A percentile compares a stretch with the other conserved stretches of the same genome.
These are phyloP conservation scores for Macrolepiota dolichaula DNA, from an alignment of 768 basidiomycete species.

Conservation along the genomic window DNA sequence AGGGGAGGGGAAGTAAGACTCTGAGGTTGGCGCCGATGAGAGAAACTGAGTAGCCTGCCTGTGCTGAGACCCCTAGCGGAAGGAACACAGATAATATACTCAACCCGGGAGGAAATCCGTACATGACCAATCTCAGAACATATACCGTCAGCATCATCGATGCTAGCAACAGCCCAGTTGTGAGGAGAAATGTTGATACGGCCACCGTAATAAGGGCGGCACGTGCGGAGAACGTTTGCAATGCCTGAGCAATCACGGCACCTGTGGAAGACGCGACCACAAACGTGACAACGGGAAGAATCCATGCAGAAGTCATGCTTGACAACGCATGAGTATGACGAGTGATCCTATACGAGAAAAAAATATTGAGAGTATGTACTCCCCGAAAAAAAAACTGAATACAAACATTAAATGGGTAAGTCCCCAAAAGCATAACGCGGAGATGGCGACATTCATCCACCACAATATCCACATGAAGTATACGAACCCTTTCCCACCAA, in stretches of 20 bases:
- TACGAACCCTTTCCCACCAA: conserved; percentile 52
- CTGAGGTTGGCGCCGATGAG: conserved; percentile 51
- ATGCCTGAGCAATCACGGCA: conserved; percentile 48
- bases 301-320: conserved; percentile 61
- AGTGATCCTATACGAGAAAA: conserved; percentile 41
- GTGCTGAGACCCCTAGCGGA: conserved; percentile 72
- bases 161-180: conserved; percentile 54
- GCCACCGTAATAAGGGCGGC: conserved; percentile 55
- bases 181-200: conserved; percentile 52
- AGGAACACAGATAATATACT: conserved; percentile 61
- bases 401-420: conserved; percentile 66
- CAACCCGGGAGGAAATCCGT: conserved; percentile 48
- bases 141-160: conserved; percentile 68
- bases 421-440: conserved; percentile 57
- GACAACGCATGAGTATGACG: conserved; percentile 52
- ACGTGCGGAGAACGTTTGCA: conserved; percentile 39
- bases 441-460: conserved; percentile 63
- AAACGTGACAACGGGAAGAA: conserved; percentile 73
- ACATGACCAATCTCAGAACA: conserved; percentile 51
- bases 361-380: neutral
- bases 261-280: conserved; percentile 71
- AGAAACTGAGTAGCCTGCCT: conserved; percentile 57
- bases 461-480: conserved; percentile 61
- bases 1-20: conserved; percentile 27
- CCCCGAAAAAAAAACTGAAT: neutral